Base-by-base conservation (phyloP, 164 flowering plant species). In the Magnolia sinica region DNA sequence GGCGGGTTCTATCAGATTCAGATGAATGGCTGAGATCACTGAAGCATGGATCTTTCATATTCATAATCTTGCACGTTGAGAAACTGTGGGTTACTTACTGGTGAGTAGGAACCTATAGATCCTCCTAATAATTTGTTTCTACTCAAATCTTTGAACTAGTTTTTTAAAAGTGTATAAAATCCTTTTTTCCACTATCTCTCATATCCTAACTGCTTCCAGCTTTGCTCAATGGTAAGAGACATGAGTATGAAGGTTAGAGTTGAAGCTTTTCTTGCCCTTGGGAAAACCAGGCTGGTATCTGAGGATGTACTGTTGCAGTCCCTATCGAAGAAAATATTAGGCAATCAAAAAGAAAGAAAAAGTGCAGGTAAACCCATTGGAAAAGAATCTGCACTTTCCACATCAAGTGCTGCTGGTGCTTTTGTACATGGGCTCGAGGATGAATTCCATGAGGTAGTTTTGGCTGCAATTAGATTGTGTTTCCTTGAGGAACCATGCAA, bases 351-450 rank as follows among this genome's bases (percentile, higher is more conserved):
- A 77, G 89, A 80, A 29, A 88, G 85, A 71, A 82, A 73, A 73
- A 55, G 70, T 65, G 74, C 78, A 69, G 69, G 75, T 55, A 81
- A 70, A 27, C 74, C 73, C 77, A 50, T 74, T 71, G 68, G 74
- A 55, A 82, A 82, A 74, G 66, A 55, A 64, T 24, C 83, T 72
- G 78, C 83, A 70, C 64, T 79, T 68, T 82, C 81, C 20, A 82
- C 85, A 70, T 81, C 89, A 45, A 80, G 71, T 82, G 88, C 85
- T 81, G 97, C 97, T 83, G 97, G 95, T 76, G 89, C 88, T 79
- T 90, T 91, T 81, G 77, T 91, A 51, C 98, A 92, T 83, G 99
- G 98, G 50, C 86, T 96, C 68, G 99, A 94, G 86, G 99, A 96
- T 82, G 98, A 96, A 84, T 91, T 82, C 80, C 73, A 76, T 83